These are phyloP conservation scores for Aspergillus fischeri DNA, from an alignment of 2,329 filamentous ascomycete species.

Conservation along the genomic window DNA sequence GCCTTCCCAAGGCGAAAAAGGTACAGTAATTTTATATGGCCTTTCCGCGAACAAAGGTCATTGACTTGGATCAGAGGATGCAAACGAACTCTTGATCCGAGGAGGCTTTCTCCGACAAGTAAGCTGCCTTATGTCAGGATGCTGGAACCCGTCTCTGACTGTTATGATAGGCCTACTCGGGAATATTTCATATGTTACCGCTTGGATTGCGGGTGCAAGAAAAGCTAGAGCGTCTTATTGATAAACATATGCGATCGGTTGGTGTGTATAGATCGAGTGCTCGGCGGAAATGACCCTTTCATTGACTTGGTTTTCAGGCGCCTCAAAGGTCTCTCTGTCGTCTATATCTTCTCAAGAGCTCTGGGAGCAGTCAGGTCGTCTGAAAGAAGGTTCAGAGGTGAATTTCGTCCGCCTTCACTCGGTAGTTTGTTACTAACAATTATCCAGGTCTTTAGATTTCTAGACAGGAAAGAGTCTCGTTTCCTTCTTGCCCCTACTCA, in stretches of 20 bases:
- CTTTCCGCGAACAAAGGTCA: constrained; percentile 24
- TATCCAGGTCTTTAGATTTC: constrained; percentile 68
- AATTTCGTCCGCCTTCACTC: constrained; percentile 18
- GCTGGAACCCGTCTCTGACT: background rate
- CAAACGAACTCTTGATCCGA: constrained; percentile 63
- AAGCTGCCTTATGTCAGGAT: constrained; percentile 15
- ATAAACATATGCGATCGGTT: constrained; percentile 78
- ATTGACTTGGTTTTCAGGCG: constrained; percentile 47
- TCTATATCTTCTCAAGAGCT: constrained; percentile 79
- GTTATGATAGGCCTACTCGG: constrained; percentile 65
- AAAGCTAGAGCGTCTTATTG: constrained; percentile 80
- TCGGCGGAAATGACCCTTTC: background rate
- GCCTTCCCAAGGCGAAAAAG: constrained; percentile 47
- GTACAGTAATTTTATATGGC: constrained; percentile 15
- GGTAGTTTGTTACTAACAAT: background rate
- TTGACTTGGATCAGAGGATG: constrained; percentile 51
- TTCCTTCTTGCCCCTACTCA: constrained; percentile 88
- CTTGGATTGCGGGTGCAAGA: constrained; percentile 81
- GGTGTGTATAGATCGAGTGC: constrained; percentile 42
- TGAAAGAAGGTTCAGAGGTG: constrained; percentile 74
- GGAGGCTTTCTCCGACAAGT: constrained; percentile 73
- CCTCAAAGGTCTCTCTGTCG: constrained; percentile 77
- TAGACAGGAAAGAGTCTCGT: constrained; percentile 69
- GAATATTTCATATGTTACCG: constrained; percentile 88
- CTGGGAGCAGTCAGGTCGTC: constrained; percentile 78